phyloP scores from a whole-genome alignment of 345 rosid species.

The Garcia nutans region DNA sequence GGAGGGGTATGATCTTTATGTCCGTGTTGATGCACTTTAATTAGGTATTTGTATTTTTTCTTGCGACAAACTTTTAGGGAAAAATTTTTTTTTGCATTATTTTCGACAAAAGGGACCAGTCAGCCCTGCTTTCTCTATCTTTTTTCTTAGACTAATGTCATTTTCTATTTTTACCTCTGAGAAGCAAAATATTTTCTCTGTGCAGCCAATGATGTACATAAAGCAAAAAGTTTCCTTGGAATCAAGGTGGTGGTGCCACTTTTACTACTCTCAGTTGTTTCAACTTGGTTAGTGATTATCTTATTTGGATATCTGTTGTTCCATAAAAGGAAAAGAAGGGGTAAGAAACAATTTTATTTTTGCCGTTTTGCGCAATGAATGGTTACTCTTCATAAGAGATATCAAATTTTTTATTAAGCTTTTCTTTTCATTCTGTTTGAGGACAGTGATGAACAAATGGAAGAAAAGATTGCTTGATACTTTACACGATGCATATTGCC shows the following conservation, averaged over 20 bases:
- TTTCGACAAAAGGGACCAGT: too few relatives aligned
- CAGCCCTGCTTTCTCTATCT: too few relatives aligned
- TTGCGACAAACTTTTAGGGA: not conserved
- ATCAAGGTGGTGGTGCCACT: not conserved
- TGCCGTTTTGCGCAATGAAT: not conserved
- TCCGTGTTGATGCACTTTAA: not conserved
- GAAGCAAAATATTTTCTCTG: not conserved
- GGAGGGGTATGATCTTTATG: not conserved
- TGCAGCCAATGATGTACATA: not conserved
- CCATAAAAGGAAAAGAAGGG: not conserved
- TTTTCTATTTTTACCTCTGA: too few relatives aligned
- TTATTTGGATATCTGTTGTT: not conserved
- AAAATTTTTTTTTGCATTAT: too few relatives aligned
- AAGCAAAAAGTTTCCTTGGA: not conserved
- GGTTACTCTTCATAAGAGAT: not conserved
- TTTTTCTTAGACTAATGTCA: too few relatives aligned
- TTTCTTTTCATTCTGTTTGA: not conserved
- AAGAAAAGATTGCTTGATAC: not conserved
- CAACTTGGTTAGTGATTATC: not conserved
- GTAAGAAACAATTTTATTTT: not conserved
- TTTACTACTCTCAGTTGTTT: not conserved
- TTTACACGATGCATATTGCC: not conserved
- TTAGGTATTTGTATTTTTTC: not conserved
- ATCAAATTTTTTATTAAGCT: not conserved
- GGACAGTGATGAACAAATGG: not conserved